Percentiles rank a stretch among this genome's conserved stretches.
These are phyloP conservation scores for Tripterygium wilfordii DNA, from an alignment of 177 flowering plant genomes.

Conservation along the genomic window DNA sequence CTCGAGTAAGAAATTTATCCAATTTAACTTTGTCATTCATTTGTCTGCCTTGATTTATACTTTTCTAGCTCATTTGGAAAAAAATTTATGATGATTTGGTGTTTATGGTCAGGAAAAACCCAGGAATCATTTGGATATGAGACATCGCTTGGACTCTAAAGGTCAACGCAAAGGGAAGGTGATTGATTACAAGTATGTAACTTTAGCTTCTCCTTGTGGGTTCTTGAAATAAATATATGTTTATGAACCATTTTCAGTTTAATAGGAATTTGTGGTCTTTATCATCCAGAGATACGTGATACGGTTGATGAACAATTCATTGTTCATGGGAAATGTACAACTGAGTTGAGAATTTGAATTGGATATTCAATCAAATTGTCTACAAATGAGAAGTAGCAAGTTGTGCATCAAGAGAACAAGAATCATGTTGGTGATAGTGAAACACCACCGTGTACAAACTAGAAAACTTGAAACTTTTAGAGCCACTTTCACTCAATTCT, in stretches of 20 bases:
- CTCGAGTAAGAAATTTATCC: conserved; percentile 51
- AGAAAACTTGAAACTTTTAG: too few relatives aligned
- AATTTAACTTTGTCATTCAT: background rate
- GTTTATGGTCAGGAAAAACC: conserved; percentile 63
- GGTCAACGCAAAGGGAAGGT: conserved; percentile 94
- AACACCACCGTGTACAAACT: too few relatives aligned
- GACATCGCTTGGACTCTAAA: conserved; percentile 84
- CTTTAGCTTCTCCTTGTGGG: too few relatives aligned
- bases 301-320: too few relatives aligned
- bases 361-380: background rate
- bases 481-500: too few relatives aligned
- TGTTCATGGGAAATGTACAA: too few relatives aligned
- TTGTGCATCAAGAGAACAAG: too few relatives aligned
- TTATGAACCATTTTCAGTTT: conserved; percentile 2
- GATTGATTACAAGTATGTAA: conserved; percentile 94
- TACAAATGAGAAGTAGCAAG: background rate
- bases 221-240: too few relatives aligned
- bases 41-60: background rate
- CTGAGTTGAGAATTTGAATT: too few relatives aligned
- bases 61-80: background rate
- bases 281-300: too few relatives aligned
- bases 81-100: background rate
- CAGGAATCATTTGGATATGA: conserved; percentile 94
- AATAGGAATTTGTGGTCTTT: too few relatives aligned
- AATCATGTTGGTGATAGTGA: too few relatives aligned